phyloP scores from a whole-genome alignment of 2,329 filamentous ascomycete genomes.

The Aspergillus vadensis region DNA sequence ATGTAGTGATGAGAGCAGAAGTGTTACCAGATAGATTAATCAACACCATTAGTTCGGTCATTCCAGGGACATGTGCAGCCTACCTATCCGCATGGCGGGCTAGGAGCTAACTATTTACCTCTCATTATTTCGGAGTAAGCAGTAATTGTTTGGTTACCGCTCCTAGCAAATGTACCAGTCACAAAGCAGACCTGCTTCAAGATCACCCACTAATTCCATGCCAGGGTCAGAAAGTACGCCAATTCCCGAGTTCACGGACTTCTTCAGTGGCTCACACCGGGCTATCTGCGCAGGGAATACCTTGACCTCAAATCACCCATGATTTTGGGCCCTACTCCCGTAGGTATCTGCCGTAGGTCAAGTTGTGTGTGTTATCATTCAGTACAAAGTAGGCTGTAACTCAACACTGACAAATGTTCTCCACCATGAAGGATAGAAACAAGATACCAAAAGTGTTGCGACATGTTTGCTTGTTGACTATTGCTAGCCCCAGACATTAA shows the following conservation, averaged over 20 bases:
- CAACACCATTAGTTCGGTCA: background rate
- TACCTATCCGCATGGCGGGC: background rate
- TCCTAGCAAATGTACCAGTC: slow-evolving; percentile 7
- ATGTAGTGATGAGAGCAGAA: background rate
- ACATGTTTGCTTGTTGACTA: slow-evolving; percentile 1
- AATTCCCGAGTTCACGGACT: background rate
- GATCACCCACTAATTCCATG: slow-evolving; percentile 4
- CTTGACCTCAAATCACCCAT: background rate
- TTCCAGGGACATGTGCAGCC: background rate
- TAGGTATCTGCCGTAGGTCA: background rate
- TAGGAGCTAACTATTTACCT: background rate
- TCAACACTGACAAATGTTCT: background rate
- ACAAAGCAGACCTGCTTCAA: slow-evolving; percentile 1
- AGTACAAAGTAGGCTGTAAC: background rate
- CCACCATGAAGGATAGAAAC: background rate
- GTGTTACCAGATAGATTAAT: slow-evolving; percentile 2
- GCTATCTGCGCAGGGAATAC: background rate
- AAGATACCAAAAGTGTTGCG: background rate
- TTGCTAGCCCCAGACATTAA: slow-evolving; percentile 1
- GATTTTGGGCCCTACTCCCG: background rate
- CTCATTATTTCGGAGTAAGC: slow-evolving; percentile 1
- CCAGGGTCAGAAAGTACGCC: slow-evolving; percentile 3
- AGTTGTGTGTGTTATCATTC: background rate
- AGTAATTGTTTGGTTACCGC: background rate
- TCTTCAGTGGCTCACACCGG: background rate